Evolutionary conservation across 2,329 filamentous ascomycete species (phyloP).

Genomic region (Ilyonectria destructans): DNA sequence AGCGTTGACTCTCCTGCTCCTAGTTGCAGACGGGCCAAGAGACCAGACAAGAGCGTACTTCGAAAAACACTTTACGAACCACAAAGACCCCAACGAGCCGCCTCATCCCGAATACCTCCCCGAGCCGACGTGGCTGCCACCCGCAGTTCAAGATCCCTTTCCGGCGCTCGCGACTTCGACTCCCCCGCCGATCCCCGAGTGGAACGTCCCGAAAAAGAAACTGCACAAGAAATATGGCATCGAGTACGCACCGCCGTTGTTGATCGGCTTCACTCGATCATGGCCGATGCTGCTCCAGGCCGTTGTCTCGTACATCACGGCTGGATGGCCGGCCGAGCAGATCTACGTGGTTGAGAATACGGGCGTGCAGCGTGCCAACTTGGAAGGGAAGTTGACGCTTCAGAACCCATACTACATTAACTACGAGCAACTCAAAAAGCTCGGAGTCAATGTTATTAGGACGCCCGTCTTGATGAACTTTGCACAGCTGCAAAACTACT

Average conservation of each 20-base stretch:
- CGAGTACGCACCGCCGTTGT: conserved; percentile 63
- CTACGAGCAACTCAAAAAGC: conserved; percentile 64
- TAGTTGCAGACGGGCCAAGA: neutral
- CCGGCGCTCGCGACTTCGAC: neutral
- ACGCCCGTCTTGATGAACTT: conserved; percentile 69
- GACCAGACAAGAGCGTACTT: neutral
- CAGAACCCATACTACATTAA: conserved; percentile 73
- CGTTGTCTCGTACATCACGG: conserved; percentile 71
- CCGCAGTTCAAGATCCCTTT: neutral
- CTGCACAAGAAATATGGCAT: conserved; percentile 35
- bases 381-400: conserved; percentile 62
- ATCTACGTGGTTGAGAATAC: conserved; percentile 75
- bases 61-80: neutral
- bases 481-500: conserved; percentile 71
- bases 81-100: neutral
- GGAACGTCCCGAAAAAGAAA: neutral
- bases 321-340: conserved; percentile 71
- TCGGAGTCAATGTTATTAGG: conserved; percentile 68
- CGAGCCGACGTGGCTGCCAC: neutral
- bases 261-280: conserved; percentile 73
- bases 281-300: conserved; percentile 71
- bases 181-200: neutral
- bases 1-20: neutral
- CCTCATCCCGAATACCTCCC: neutral
- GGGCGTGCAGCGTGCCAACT: conserved; percentile 69